phyloP scores from a whole-genome alignment of 768 basidiomycete genomes.

The Cyclocybe aegerita region DNA sequence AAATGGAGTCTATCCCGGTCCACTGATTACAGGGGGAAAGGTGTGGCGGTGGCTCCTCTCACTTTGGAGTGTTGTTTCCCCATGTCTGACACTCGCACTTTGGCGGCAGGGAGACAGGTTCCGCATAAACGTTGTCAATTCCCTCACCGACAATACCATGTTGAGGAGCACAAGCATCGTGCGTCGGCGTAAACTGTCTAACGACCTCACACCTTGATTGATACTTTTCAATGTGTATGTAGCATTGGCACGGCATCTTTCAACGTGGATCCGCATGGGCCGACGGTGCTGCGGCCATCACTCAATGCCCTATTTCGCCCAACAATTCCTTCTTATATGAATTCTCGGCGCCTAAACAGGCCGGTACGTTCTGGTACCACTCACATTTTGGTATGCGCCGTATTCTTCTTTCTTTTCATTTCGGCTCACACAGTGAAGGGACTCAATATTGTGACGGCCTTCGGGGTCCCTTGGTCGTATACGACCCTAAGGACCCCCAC shows the following conservation, averaged over 20 bases:
- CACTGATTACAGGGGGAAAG: conserved; percentile 21
- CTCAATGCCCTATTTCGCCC: conserved; percentile 39
- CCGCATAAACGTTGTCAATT: conserved; percentile 37
- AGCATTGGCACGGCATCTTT: conserved; percentile 47
- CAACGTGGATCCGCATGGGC: conserved; percentile 32
- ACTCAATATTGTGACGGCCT: conserved; percentile 59
- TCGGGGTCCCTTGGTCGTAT: conserved; percentile 30
- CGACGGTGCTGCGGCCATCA: conserved; percentile 37
- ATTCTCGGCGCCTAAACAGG: conserved; percentile 24
- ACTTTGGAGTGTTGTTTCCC: background rate
- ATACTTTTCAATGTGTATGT: conserved; percentile 25
- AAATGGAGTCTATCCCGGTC: conserved; percentile 19
- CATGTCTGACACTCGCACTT: background rate
- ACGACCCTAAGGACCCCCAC: conserved; percentile 25
- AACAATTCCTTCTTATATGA: conserved; percentile 28
- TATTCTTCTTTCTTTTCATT: background rate
- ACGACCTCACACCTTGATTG: conserved; percentile 24
- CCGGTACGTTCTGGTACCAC: conserved; percentile 45
- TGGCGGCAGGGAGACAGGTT: conserved; percentile 22
- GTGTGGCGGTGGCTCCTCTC: conserved; percentile 2
- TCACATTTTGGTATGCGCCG: conserved; percentile 27
- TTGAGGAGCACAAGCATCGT: conserved; percentile 31
- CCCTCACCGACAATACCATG: conserved; percentile 34
- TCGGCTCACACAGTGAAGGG: conserved; percentile 13
- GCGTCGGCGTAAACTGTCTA: background rate